These are phyloP conservation scores for Euphorbia tirucalli DNA, from an alignment of 345 rosid genomes.

Conservation along the genomic window DNA sequence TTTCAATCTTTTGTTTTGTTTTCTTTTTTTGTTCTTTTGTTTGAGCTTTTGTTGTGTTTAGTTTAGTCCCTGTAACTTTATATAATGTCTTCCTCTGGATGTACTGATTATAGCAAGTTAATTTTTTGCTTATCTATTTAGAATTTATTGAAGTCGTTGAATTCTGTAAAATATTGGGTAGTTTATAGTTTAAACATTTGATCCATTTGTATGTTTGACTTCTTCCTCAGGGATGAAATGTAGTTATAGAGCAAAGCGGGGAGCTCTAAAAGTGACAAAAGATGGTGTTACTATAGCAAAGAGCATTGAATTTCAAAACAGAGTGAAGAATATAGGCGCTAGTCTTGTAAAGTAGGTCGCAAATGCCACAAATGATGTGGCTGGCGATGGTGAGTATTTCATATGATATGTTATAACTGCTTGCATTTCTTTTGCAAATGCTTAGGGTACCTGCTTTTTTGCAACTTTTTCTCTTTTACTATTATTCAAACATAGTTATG, in stretches of 20 bases:
- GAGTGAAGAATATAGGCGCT: conserved; percentile 27
- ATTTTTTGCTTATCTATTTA: not conserved
- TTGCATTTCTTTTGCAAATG: not conserved
- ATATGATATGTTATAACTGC: not conserved
- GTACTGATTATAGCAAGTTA: not conserved
- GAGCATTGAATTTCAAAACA: conserved; percentile 28
- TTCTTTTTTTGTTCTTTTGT: not conserved
- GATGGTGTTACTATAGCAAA: conserved; percentile 37
- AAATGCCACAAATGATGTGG: conserved; percentile 31
- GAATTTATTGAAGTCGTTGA: not conserved
- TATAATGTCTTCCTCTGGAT: not conserved
- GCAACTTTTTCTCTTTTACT: not conserved
- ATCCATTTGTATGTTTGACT: not conserved
- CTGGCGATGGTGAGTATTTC: conserved; percentile 32
- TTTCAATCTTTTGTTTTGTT: not conserved
- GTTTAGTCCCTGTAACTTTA: not conserved
- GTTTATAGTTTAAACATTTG: not conserved
- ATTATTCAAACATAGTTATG: no score
- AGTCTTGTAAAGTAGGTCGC: conserved; percentile 35
- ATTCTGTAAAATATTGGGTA: not conserved
- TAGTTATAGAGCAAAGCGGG: conserved; percentile 30
- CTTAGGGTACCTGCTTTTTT: not conserved
- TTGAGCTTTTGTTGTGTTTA: not conserved
- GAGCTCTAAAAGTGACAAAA: conserved; percentile 30
- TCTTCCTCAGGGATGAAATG: conserved; percentile 28